These are phyloP conservation scores for Naematelia encephala DNA, from an alignment of 768 basidiomycete genomes.

Conservation along the genomic window DNA sequence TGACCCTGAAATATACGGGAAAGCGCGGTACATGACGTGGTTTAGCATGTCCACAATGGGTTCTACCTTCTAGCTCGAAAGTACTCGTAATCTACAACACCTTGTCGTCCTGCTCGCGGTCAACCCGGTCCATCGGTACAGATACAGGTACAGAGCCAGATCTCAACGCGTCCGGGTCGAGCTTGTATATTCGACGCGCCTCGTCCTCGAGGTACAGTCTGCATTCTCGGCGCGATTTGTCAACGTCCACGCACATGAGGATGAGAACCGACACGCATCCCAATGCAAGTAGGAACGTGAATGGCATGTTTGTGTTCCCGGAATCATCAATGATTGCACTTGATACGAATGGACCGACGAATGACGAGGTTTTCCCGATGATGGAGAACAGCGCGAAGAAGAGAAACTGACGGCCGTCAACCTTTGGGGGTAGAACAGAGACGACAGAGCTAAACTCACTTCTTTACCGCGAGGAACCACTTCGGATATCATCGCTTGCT, in stretches of 20 bases:
- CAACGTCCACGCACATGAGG: constrained; percentile 39
- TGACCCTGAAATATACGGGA: background rate
- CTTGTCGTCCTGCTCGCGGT: constrained; percentile 15
- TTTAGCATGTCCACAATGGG: too few relatives aligned
- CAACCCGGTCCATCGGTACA: constrained; percentile 6
- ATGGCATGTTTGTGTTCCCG: constrained; percentile 47
- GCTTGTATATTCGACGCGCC: constrained; percentile 12
- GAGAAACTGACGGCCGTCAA: constrained; percentile 53
- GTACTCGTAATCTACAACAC: constrained; percentile 4
- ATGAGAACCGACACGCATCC: constrained; percentile 33
- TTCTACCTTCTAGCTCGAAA: too few relatives aligned
- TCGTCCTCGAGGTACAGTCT: constrained; percentile 42
- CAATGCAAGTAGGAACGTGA: constrained; percentile 42
- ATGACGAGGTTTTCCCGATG: constrained; percentile 51
- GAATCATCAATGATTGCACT: constrained; percentile 42
- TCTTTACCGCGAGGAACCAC: constrained; percentile 83
- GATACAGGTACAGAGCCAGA: background rate
- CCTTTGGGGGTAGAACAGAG: too few relatives aligned
- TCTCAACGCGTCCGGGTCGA: background rate
- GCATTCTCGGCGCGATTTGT: constrained; percentile 35
- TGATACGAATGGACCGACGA: constrained; percentile 45
- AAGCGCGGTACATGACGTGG: too few relatives aligned
- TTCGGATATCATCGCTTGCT: constrained; percentile 56
- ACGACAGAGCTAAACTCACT: constrained; percentile 15
- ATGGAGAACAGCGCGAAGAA: constrained; percentile 85